Evolutionary conservation across 2,329 filamentous ascomycete species (phyloP).

Genomic region (Pseudogymnoascus verrucosus): DNA sequence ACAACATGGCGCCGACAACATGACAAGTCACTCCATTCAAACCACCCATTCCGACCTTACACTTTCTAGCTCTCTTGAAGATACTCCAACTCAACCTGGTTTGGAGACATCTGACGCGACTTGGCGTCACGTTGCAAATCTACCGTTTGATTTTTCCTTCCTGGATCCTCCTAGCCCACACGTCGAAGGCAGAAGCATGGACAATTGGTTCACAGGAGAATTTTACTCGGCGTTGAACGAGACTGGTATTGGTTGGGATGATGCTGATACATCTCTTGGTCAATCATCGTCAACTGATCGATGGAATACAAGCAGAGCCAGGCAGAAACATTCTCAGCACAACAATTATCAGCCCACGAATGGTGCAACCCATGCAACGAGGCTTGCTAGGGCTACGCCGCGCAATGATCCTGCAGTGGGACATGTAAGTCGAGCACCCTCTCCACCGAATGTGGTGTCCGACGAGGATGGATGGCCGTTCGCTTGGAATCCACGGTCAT

Average conservation of each 20-base stretch:
- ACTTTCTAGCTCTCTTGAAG: not conserved
- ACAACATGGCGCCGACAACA: not conserved
- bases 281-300: slow-evolving; percentile 8
- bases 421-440: slow-evolving; percentile 13
- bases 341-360: not conserved
- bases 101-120: not conserved
- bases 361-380: not conserved
- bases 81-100: not conserved
- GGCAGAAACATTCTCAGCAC: not conserved
- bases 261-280: slow-evolving; percentile 8
- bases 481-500: slow-evolving; percentile 17
- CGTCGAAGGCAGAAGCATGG: not conserved
- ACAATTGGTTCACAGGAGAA: slow-evolving; percentile 21
- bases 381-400: not conserved
- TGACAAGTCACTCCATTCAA: not conserved
- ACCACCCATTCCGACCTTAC: not conserved
- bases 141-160: slow-evolving; percentile 18
- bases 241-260: slow-evolving; percentile 18
- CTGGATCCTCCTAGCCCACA: slow-evolving; percentile 14
- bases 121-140: not conserved
- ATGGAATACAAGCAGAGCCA: not conserved
- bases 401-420: not conserved
- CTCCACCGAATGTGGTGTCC: slow-evolving; percentile 16
- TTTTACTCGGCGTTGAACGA: slow-evolving; percentile 22
- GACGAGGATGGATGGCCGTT: slow-evolving; percentile 22